Evolutionary conservation across 1,139 yeast species (phyloP).

Genomic region (Taphrina flavorubra): DNA sequence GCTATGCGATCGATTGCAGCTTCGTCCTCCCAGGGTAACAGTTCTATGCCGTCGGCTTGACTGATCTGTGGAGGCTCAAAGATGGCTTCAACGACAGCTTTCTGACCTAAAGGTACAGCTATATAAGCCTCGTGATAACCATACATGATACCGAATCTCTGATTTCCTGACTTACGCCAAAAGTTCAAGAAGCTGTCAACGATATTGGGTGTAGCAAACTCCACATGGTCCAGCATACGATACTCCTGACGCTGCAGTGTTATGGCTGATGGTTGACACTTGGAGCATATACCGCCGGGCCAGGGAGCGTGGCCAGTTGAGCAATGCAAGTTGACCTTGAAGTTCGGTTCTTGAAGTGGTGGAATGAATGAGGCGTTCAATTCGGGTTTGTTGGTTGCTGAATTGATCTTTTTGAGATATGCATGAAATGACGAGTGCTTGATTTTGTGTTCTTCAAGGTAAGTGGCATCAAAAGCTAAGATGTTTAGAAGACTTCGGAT

Average conservation of each 20-base stretch:
- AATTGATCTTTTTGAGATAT: conserved; percentile 72
- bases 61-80: conserved; percentile 91
- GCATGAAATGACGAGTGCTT: conserved; percentile 92
- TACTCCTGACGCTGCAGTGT: conserved; percentile 87
- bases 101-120: conserved; percentile 87
- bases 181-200: conserved; percentile 83
- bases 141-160: conserved; percentile 81
- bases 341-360: conserved; percentile 77
- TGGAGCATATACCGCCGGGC: conserved; percentile 95
- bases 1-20: conserved; percentile 64
- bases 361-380: conserved; percentile 71
- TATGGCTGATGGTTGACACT: conserved; percentile 95
- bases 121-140: conserved; percentile 81
- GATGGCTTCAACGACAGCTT: conserved; percentile 90
- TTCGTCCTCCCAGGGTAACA: conserved; percentile 68
- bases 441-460: conserved; percentile 74
- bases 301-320: conserved; percentile 86
- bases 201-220: conserved; percentile 73
- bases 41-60: conserved; percentile 81
- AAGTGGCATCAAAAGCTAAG: conserved; percentile 82
- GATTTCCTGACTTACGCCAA: conserved; percentile 89
- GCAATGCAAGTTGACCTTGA: conserved; percentile 67
- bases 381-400: conserved; percentile 49
- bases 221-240: conserved; percentile 97
- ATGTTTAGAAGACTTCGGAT: neutral